Evolutionary conservation across 2,329 filamentous ascomycete species (phyloP).

Genomic region (Rhinocladiella mackenziei): DNA sequence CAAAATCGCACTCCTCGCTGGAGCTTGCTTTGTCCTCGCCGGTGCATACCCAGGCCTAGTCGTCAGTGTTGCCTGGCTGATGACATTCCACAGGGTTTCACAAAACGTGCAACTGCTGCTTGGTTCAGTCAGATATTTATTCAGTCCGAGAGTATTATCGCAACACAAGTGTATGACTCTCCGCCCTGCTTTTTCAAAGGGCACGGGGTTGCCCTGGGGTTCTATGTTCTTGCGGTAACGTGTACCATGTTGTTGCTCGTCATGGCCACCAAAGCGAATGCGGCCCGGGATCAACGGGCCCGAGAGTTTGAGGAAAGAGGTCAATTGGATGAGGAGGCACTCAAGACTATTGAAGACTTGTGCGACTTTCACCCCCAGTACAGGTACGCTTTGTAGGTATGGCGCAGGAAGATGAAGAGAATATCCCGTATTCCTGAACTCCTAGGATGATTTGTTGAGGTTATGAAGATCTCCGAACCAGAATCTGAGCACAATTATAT

Average conservation of each 20-base stretch:
- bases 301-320: background rate
- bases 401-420: no score
- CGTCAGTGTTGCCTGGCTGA: slow-evolving; percentile 2
- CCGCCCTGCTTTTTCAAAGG: slow-evolving; percentile 11
- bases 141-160: slow-evolving; percentile 7
- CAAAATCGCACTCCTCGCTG: slow-evolving; percentile 4
- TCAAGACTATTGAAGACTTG: background rate
- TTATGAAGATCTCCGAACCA: no score
- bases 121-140: slow-evolving; percentile 5
- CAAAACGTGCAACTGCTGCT: slow-evolving; percentile 4
- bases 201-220: slow-evolving; percentile 8
- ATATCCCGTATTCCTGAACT: no score
- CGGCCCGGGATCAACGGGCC: background rate
- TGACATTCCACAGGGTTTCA: slow-evolving; percentile 8
- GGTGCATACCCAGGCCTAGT: slow-evolving; percentile 5
- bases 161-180: slow-evolving; percentile 6
- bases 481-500: no score
- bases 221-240: slow-evolving; percentile 1
- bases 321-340: background rate
- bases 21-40: slow-evolving; percentile 6
- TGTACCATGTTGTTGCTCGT: background rate
- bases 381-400: background rate
- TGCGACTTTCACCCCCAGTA: background rate
- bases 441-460: no score
- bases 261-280: background rate